Evolutionary conservation across 441 rosid species (phyloP).

Genomic region (Erodium chrysanthum): DNA sequence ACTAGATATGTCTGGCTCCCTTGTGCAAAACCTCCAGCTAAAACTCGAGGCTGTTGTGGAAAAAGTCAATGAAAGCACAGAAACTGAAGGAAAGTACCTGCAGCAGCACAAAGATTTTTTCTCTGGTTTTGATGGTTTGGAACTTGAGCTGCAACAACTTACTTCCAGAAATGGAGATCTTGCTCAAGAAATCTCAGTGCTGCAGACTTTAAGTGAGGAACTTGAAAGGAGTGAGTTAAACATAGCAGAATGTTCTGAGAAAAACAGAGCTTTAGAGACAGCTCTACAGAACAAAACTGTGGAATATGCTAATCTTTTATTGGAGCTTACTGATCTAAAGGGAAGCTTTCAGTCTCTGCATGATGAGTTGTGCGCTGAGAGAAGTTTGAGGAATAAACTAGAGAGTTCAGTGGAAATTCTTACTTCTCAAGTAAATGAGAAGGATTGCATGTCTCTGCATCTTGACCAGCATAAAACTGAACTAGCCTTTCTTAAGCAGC

Average conservation of each 20-base stretch:
- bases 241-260: constrained; percentile 43
- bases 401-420: constrained; percentile 42
- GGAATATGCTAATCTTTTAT: constrained; percentile 37
- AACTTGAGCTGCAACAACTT: constrained; percentile 50
- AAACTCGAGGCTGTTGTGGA: constrained; percentile 48
- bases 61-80: constrained; percentile 42
- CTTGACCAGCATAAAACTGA: constrained; percentile 50
- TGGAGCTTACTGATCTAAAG: constrained; percentile 41
- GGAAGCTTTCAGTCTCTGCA: constrained; percentile 33
- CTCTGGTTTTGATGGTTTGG: constrained; percentile 49
- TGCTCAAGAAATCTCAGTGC: constrained; percentile 43
- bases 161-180: constrained; percentile 43
- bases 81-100: constrained; percentile 45
- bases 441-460: constrained; percentile 41
- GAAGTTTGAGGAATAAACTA: constrained; percentile 39
- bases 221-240: constrained; percentile 45
- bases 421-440: constrained; percentile 47
- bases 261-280: constrained; percentile 42
- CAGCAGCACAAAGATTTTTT: constrained; percentile 39
- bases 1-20: constrained; percentile 38
- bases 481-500: constrained; percentile 46
- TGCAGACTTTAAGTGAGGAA: constrained; percentile 45
- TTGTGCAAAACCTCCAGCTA: constrained; percentile 54
- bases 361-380: constrained; percentile 46
- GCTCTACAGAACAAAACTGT: constrained; percentile 47